Percentiles rank a stretch among this genome's conserved stretches.
Evolutionary conservation across 106 monocot species (phyloP).

Genomic region (Phalaenopsis aphrodite): DNA sequence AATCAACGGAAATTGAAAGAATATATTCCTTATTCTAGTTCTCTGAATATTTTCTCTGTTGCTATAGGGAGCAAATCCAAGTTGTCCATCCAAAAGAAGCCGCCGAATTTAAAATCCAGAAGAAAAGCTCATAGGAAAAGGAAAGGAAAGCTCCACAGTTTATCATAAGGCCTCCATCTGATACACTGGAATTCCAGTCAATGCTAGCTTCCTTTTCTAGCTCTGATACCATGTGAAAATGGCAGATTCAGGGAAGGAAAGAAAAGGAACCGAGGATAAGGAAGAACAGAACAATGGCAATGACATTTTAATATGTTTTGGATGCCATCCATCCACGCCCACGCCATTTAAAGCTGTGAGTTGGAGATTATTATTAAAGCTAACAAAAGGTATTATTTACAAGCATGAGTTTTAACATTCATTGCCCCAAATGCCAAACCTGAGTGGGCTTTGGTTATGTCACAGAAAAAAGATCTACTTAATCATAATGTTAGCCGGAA

Average conservation of each 20-base stretch:
- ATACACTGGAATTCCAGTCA: too few species aligned
- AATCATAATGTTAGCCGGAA: not conserved
- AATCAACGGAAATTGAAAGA: too few species aligned
- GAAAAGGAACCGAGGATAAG: not conserved
- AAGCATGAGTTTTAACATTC: not conserved
- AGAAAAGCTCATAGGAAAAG: too few species aligned
- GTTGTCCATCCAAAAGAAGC: too few species aligned
- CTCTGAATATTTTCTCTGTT: too few species aligned
- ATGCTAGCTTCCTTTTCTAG: not conserved
- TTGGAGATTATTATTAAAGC: not conserved
- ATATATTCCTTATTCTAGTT: too few species aligned
- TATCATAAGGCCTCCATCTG: too few species aligned
- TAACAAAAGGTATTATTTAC: not conserved
- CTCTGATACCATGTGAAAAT: not conserved
- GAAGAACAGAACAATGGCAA: not conserved
- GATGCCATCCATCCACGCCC: not conserved
- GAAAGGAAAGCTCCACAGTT: too few species aligned
- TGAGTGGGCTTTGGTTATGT: not conserved
- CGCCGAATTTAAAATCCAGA: too few species aligned
- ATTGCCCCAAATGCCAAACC: not conserved
- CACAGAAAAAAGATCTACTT: not conserved
- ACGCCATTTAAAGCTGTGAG: too few species aligned
- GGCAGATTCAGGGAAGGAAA: not conserved
- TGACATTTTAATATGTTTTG: not conserved
- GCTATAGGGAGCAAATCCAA: too few species aligned